Evolutionary conservation across 371 early-diverging fungal genomes (phyloP), one percentile per base, ranked within the genome.

Genomic region (Mycotypha africana): DNA sequence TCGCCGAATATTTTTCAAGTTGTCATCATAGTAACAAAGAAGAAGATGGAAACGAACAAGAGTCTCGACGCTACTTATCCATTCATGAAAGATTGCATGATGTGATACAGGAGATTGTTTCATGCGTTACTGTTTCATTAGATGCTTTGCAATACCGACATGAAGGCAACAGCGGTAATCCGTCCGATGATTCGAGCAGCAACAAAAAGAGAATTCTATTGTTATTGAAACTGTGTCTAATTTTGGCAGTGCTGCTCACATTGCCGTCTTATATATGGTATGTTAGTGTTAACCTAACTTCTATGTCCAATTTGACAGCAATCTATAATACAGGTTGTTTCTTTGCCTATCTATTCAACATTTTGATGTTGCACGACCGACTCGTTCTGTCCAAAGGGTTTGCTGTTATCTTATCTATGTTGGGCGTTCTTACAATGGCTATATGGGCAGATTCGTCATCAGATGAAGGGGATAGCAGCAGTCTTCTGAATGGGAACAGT

Each of bases 231-330:
- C 54, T 52, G 0, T 24, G 51, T 12, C 15, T 60, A 20, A 36
- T 22, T 14, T 65, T 88, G 8, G 70, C 86, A 0, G 41, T 65
- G 3, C 51, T 83, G n/a, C 55, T 86, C 38, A 86, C 85, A 24
- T 45, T 82, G 3, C 78, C 84, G 8, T 77, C 89, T 14, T 91
- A 89, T 50, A 59, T 86, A n/a, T 91, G 91, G 91, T 91, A 89
- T 47, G 58, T 81, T 30, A 84, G 88, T 5, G 81, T 88, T 31
- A 78, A 75, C 14, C 53, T 86, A 42, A 86, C 83, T 0, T 76
- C 83, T 32, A 88, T 86, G 85, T 75, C 86, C 42, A 88, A 77
- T 37, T 58, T 89, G 25, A 89, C 89, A 0, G 91, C 88, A 16
- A 85, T 88, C 26, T 88, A 85, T 75, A 89, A 91, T 64, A 86